phyloP scores from a whole-genome alignment of 805 yeast genomes.

The Yamadazyma akitaensis region DNA sequence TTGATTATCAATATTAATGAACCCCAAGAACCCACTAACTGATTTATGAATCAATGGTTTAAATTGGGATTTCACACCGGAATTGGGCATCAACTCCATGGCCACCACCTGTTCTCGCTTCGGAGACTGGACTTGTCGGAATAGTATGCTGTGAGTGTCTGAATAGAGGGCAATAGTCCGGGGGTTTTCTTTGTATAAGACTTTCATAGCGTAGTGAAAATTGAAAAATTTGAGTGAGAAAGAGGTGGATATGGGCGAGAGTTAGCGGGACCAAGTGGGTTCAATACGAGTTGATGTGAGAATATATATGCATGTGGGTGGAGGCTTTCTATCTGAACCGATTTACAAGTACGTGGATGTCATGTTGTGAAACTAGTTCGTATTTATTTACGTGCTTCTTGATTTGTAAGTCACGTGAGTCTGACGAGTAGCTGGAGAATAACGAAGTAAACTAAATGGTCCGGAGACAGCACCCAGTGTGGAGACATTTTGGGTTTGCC shows the following conservation, averaged over 20 bases:
- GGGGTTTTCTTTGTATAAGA: slow-evolving; percentile 30
- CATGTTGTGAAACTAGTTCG: no score
- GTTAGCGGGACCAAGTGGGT: background rate
- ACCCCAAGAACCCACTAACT: slow-evolving; percentile 71
- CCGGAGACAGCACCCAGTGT: no score
- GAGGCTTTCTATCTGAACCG: no score
- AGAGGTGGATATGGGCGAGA: background rate
- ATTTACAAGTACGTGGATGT: no score
- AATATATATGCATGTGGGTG: no score
- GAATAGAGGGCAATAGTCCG: slow-evolving; percentile 29
- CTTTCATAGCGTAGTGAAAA: slow-evolving; percentile 20
- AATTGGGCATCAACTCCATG: slow-evolving; percentile 42
- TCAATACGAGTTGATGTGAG: no score
- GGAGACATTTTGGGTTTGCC: no score
- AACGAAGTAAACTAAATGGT: no score
- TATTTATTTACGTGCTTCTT: no score
- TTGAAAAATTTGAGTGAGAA: slow-evolving; percentile 1
- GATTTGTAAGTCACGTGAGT: no score
- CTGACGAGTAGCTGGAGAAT: no score
- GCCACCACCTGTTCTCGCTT: slow-evolving; percentile 29
- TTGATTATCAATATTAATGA: slow-evolving; percentile 65
- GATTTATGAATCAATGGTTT: slow-evolving; percentile 36
- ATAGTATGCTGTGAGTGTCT: slow-evolving; percentile 27
- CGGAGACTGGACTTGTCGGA: slow-evolving; percentile 20
- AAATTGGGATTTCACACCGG: slow-evolving; percentile 35